A percentile compares a stretch with the other conserved stretches of the same genome.
These are phyloP conservation scores for Fagopyrum tataricum DNA, from an alignment of 148 eudicot species.

Conservation along the genomic window DNA sequence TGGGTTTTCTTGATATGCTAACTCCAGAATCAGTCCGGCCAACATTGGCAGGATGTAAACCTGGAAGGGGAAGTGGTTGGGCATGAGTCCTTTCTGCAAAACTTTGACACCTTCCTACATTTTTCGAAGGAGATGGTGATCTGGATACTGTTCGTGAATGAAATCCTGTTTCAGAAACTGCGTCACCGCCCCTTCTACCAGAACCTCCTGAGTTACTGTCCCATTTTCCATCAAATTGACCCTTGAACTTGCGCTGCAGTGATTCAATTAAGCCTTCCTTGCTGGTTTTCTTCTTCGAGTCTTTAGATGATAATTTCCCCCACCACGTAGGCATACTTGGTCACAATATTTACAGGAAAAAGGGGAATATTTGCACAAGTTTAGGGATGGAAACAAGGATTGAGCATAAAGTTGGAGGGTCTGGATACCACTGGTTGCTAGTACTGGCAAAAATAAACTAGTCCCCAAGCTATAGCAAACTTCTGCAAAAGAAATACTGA, in stretches of 20 bases:
- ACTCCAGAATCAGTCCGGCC: conserved; percentile 73
- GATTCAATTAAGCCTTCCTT: conserved; percentile 65
- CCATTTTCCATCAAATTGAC: conserved; percentile 42
- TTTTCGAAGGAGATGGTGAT: conserved; percentile 77
- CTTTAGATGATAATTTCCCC: conserved; percentile 80
- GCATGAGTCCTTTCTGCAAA: conserved; percentile 57
- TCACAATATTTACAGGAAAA: neutral
- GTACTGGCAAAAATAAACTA: neutral
- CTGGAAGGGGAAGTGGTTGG: conserved; percentile 49
- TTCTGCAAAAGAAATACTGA: neutral
- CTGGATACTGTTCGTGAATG: conserved; percentile 62
- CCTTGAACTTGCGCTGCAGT: conserved; percentile 54
- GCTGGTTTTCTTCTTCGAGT: conserved; percentile 62
- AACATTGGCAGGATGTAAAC: conserved; percentile 53
- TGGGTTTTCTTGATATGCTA: conserved; percentile 46
- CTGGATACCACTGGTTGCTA: neutral
- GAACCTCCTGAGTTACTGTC: conserved; percentile 49
- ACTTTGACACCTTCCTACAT: conserved; percentile 85
- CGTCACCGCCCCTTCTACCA: conserved; percentile 58
- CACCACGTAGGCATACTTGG: conserved; percentile 84
- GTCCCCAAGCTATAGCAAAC: neutral
- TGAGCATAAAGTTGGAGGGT: neutral
- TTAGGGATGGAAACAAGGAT: neutral
- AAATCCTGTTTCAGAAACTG: conserved; percentile 58
- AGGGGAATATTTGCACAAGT: neutral